A percentile compares a stretch with the other conserved stretches of the same genome.
Conservation (phyloP, 345 rosid genomes). For the Hypericum androsaemum region DNA sequence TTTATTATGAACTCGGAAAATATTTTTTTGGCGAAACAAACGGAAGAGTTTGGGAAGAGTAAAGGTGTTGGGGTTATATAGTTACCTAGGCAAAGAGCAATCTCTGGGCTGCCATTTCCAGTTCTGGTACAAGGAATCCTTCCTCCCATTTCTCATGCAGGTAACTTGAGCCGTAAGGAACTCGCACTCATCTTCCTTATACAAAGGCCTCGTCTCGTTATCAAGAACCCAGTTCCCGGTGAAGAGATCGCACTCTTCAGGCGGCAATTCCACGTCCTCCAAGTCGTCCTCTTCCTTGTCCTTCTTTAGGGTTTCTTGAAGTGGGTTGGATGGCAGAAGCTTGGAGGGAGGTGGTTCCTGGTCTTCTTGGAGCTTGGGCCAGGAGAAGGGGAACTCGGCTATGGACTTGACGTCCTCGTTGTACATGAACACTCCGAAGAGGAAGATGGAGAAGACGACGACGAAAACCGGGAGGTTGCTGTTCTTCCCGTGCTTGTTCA, state of each 20-base stretch:
- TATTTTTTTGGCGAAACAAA: too few species aligned
- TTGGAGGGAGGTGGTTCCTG: conserved; percentile 24
- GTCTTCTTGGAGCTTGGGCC: conserved; percentile 31
- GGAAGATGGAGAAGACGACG: too few species aligned
- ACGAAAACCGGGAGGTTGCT: too few species aligned
- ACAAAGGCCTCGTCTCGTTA: conserved; percentile 13
- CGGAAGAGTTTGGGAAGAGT: too few species aligned
- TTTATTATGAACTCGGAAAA: too few species aligned
- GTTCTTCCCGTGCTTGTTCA: too few species aligned
- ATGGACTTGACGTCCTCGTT: conserved; percentile 36
- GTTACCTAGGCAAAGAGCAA: conserved; percentile 24
- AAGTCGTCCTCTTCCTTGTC: not conserved
- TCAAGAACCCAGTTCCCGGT: conserved; percentile 22
- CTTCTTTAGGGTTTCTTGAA: conserved; percentile 32
- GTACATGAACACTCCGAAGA: too few species aligned
- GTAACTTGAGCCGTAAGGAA: conserved; percentile 22
- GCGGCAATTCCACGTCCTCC: conserved; percentile 5
- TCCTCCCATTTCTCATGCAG: conserved; percentile 20
- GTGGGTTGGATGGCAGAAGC: too few species aligned
- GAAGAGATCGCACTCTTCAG: conserved; percentile 15
- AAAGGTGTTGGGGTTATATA: not conserved
- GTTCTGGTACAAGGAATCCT: conserved; percentile 20
- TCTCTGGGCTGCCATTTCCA: conserved; percentile 28
- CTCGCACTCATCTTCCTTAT: conserved; percentile 19
- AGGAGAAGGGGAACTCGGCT: conserved; percentile 67